Base-by-base conservation (phyloP, 768 basidiomycete species). In the Tricholoma hemisulphureum region DNA sequence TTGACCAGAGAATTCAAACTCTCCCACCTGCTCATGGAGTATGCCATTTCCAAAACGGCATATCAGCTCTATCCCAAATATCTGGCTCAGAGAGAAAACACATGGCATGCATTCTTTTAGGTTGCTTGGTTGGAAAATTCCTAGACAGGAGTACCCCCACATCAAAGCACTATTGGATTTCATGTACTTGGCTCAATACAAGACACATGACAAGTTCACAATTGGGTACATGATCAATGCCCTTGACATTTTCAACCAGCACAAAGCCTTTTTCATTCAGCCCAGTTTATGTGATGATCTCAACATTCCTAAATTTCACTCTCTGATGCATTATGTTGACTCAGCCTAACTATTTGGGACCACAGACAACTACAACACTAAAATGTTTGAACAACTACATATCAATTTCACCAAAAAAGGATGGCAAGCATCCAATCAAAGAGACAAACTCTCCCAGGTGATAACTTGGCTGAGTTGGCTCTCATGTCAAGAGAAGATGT, bases 81-180 rank as follows among this genome's bases (percentile, higher is more conserved):
- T 79, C 78, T 0, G 80, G 78, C 4, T 71, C 63, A 0, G 77
- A 82, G 62, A 67, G 74, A 56, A 76, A 77, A 49, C 63, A 68
- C 2, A 74, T 77, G 68, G 66, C 75, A 56, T 68, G 68, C 39
- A 67, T 74, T 9, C 73, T 76, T 52, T 18, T 72, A 2, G 68
- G 69, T 2, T 46, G 72, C 4, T 23, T 79, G 0, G 65, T 68
- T 1, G 71, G 71, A 1, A 61, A 10, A 51, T 60, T 1, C 55
- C 68, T 31, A 45, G 51, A 9, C 45, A 37, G 3, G 69, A 72
- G 7, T n/a, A 73, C 0, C 21, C 16, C 0, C 68, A 63, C 0
- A 63, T 65, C 1, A 65, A 58, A 0, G 71, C 67, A 0, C 10
- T 75, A 9, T 29, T 77, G 2, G 72, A 77, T 56, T 77, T 77